Base-by-base conservation (phyloP, 192 early-diverging fungal species). In the Dimargaris cristalligena region DNA sequence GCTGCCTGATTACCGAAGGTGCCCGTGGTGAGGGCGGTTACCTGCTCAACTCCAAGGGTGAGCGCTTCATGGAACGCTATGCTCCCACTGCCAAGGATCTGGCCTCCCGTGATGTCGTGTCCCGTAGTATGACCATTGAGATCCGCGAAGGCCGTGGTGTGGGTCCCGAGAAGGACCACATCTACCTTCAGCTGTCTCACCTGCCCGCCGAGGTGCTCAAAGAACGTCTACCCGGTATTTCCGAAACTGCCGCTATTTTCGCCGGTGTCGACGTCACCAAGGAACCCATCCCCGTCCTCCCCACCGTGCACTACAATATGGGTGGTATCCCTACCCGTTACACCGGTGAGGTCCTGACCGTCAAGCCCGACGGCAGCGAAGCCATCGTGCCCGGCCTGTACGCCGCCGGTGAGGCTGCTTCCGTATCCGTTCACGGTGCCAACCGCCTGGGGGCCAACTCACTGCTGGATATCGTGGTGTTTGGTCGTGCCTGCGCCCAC, bases 231-330 rank as follows among this genome's bases (percentile, higher is more conserved):
- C 94, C 94, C 20, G 94, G 94, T 71, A 98, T 98, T 64, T 98
- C 94, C 20, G 94, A 98, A 76, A 98, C 92, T 20, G 94, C 94
- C 45, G 90, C 89, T 59, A 95, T 98, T 68, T 98, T 98, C 71
- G 87, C 94, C 30, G 90, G 90, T 67, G 94, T 99, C 60, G 91
- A 99, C 77, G 93, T 99, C 32, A 99, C 92, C 71, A 99, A 99
- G 85, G 91, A 96, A 71, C 92, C 95, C 33, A 99, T 99, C 67
- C 95, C 95, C 10, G 92, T 98, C 45, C 80, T 98, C 44, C 95
- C 95, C 60, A 95, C 95, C 61, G 95, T 96, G 65, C 95, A 98
- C 77, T 94, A 94, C 85, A 98, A 95, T 80, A 95, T 98, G 91
- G 95, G 95, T 65, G 92, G 95, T 74, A 95, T 98, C 61, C 95